phyloP scores from a whole-genome alignment of 441 rosid genomes.

The Jatropha multifida region DNA sequence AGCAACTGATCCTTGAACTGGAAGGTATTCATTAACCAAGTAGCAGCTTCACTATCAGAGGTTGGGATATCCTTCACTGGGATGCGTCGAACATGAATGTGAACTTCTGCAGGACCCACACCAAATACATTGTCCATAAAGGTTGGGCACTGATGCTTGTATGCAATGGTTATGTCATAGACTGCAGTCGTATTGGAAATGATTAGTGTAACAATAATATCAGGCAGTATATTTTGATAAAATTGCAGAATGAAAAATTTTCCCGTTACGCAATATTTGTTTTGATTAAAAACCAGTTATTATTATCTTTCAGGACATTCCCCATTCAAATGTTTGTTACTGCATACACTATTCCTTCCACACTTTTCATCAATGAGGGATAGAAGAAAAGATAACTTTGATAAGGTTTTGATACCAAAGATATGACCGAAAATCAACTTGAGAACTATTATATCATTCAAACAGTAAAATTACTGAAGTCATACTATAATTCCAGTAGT shows the following conservation, averaged over 20 bases:
- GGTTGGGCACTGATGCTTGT: slow-evolving; percentile 74
- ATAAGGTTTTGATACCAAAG: background rate
- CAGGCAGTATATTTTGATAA: background rate
- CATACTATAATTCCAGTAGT: background rate
- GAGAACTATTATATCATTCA: background rate
- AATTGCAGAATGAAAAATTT: background rate
- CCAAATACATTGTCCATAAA: slow-evolving; percentile 91
- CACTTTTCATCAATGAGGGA: background rate
- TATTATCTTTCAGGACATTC: background rate
- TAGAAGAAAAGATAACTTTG: background rate
- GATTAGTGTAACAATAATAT: background rate
- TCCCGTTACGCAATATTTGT: background rate
- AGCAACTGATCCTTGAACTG: slow-evolving; percentile 67
- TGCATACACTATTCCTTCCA: background rate
- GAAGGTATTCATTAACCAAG: slow-evolving; percentile 73
- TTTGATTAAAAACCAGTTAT: background rate
- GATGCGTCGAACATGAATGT: slow-evolving; percentile 70
- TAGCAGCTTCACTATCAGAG: slow-evolving; percentile 49
- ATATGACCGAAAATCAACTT: background rate
- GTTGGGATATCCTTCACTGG: slow-evolving; percentile 51
- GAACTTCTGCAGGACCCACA: slow-evolving; percentile 89
- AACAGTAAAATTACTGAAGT: background rate
- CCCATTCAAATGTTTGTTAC: background rate
- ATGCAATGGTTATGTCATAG: slow-evolving; percentile 86
- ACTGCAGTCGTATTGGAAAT: slow-evolving; percentile 47